Conservation (phyloP, 805 yeast genomes). For the Nakazawaea molendinolei region DNA sequence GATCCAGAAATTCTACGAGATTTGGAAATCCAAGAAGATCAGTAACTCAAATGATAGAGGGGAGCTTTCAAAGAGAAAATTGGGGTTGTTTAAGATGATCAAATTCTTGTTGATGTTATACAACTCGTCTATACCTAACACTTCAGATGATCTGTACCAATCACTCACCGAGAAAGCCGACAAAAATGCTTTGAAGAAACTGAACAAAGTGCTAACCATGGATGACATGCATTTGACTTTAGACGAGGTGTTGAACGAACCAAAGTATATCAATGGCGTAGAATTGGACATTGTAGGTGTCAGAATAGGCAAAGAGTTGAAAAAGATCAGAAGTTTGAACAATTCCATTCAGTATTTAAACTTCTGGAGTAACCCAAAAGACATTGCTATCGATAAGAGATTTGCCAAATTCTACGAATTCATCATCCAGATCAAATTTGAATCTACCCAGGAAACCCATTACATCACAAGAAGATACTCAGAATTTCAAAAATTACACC, state of each 20-base stretch:
- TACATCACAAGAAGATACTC: slow-evolving; percentile 58
- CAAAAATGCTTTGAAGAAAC: slow-evolving; percentile 32
- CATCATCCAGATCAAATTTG: slow-evolving; percentile 37
- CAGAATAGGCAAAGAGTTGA: slow-evolving; percentile 25
- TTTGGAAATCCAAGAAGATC: slow-evolving; percentile 65
- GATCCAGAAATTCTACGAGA: slow-evolving; percentile 77
- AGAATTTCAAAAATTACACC: slow-evolving; percentile 58
- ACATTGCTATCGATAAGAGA: slow-evolving; percentile 1
- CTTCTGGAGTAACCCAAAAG: slow-evolving; percentile 17
- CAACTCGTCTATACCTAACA: slow-evolving; percentile 67
- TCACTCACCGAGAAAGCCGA: slow-evolving; percentile 24
- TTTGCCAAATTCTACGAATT: slow-evolving; percentile 31
- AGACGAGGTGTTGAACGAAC: slow-evolving; percentile 19
- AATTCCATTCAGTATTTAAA: slow-evolving; percentile 7
- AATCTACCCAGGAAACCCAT: slow-evolving; percentile 26
- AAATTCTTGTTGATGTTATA: slow-evolving; percentile 60
- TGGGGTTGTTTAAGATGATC: slow-evolving; percentile 53
- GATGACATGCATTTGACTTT: slow-evolving; percentile 13
- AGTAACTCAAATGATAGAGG: slow-evolving; percentile 71
- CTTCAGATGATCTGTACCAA: slow-evolving; percentile 46
- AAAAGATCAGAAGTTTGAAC: slow-evolving; percentile 11
- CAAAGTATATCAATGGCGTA: slow-evolving; percentile 46
- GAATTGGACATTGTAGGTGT: slow-evolving; percentile 69
- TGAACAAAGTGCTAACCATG: slow-evolving; percentile 23
- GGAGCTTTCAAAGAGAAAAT: slow-evolving; percentile 64